These are phyloP conservation scores for Adansonia rubrostipa DNA, from an alignment of 441 rosid genomes.

Conservation along the genomic window DNA sequence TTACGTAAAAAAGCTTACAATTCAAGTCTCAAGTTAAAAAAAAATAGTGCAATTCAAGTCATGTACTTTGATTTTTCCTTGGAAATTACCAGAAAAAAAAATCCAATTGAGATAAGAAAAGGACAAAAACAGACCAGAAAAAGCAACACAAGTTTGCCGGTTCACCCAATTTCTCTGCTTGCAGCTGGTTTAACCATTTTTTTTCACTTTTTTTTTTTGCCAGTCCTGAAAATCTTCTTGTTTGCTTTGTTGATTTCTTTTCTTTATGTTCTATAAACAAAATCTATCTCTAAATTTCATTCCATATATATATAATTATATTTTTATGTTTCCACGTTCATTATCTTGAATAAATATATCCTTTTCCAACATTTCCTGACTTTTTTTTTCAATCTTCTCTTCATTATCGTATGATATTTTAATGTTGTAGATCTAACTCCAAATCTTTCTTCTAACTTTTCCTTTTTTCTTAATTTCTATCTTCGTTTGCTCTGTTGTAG, in stretches of 20 bases:
- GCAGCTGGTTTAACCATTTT: neutral
- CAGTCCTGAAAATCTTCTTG: neutral
- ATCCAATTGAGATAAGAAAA: too few species aligned
- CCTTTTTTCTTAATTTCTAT: neutral
- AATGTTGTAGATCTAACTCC: slow-evolving; percentile 21
- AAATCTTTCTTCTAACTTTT: neutral
- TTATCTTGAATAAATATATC: neutral
- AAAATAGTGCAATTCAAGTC: too few species aligned
- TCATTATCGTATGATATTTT: neutral
- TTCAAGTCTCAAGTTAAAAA: too few species aligned
- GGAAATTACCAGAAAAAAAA: too few species aligned
- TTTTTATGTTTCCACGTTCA: neutral
- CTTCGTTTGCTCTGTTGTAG: slow-evolving; percentile 3
- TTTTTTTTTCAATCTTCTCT: neutral
- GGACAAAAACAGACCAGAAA: neutral
- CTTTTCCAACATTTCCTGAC: neutral
- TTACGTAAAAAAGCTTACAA: too few species aligned
- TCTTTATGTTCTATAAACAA: neutral
- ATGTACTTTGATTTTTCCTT: too few species aligned
- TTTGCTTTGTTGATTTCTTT: neutral
- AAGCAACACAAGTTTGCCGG: neutral
- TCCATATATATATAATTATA: neutral
- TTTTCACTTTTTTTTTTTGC: neutral
- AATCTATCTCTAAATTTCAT: slow-evolving; percentile 8
- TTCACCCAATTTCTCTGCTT: neutral